phyloP scores from a whole-genome alignment of 306 rosid species.

The Calophaca sinica region DNA sequence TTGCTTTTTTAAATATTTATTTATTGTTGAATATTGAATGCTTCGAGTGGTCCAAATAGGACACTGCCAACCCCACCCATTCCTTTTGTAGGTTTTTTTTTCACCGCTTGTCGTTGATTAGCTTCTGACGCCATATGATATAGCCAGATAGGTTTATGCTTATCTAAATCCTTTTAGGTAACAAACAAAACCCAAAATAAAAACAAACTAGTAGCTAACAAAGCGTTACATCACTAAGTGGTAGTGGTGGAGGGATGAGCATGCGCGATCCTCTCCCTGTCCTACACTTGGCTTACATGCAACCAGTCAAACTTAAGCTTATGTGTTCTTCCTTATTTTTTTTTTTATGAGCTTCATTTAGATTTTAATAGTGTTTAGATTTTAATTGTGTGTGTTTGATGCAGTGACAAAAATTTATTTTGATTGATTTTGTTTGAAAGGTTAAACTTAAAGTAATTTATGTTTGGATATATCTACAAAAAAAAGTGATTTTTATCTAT shows the following conservation, averaged over 20 bases:
- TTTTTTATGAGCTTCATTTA: neutral
- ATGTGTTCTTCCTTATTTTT: neutral
- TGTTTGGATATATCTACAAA: too few species aligned
- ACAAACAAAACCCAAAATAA: neutral
- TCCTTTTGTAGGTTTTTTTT: neutral
- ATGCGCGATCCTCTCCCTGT: constrained; percentile 13
- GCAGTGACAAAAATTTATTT: too few species aligned
- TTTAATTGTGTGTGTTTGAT: too few species aligned
- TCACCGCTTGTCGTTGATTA: neutral
- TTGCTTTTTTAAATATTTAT: neutral
- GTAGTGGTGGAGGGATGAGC: constrained; percentile 36
- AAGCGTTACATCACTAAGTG: constrained; percentile 36
- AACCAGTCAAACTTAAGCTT: constrained; percentile 33
- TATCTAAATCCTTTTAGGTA: constrained; percentile 31
- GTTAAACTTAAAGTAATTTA: too few species aligned
- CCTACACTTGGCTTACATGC: constrained; percentile 52
- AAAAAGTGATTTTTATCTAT: too few species aligned
- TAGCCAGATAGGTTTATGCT: constrained; percentile 32
- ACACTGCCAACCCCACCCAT: constrained; percentile 52
- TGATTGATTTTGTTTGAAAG: too few species aligned
- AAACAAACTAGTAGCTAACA: constrained; percentile 18
- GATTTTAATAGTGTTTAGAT: neutral
- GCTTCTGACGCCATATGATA: constrained; percentile 1
- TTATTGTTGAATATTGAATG: constrained; percentile 2
- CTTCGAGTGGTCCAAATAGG: constrained; percentile 38